A percentile compares a stretch with the other conserved stretches of the same genome.
Evolutionary conservation across 2,329 filamentous ascomycete species (phyloP).

Genomic region (Byssochlamys sp.): DNA sequence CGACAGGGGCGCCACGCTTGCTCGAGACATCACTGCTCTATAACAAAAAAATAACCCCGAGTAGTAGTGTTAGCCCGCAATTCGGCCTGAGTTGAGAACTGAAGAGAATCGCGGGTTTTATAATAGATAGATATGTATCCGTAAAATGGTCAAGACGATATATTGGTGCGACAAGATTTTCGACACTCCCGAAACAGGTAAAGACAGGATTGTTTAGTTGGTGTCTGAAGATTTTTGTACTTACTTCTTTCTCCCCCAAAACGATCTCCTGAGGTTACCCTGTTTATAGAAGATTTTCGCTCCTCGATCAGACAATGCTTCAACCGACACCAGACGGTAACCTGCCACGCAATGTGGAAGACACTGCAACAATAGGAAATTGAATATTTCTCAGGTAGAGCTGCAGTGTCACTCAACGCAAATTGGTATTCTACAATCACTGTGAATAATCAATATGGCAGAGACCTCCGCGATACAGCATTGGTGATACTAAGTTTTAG

Average conservation of each 20-base stretch:
- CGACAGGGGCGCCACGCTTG: slow-evolving; percentile 7
- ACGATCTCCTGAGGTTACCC: neutral
- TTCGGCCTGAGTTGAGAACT: neutral
- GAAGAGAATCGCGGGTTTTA: neutral
- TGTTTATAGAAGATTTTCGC: neutral
- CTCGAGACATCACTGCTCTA: slow-evolving; percentile 12
- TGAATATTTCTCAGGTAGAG: neutral
- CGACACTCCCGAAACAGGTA: neutral
- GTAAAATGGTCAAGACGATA: neutral
- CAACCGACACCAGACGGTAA: neutral
- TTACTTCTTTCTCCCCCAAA: neutral
- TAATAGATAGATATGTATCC: neutral
- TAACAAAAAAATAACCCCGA: slow-evolving; percentile 4
- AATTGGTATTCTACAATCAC: neutral
- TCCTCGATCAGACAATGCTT: neutral
- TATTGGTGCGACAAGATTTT: neutral
- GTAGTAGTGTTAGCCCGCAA: neutral
- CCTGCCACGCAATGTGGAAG: neutral
- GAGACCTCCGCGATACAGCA: neutral
- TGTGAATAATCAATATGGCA: neutral
- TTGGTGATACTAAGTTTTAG: slow-evolving; percentile 8
- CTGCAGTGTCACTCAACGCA: slow-evolving; percentile 2
- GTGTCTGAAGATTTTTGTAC: neutral
- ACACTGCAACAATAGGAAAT: neutral
- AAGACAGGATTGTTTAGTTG: neutral